A percentile compares a stretch with the other conserved stretches of the same genome.
These are phyloP conservation scores for Myxozyma neotropica DNA, from an alignment of 805 yeast species.

Conservation along the genomic window DNA sequence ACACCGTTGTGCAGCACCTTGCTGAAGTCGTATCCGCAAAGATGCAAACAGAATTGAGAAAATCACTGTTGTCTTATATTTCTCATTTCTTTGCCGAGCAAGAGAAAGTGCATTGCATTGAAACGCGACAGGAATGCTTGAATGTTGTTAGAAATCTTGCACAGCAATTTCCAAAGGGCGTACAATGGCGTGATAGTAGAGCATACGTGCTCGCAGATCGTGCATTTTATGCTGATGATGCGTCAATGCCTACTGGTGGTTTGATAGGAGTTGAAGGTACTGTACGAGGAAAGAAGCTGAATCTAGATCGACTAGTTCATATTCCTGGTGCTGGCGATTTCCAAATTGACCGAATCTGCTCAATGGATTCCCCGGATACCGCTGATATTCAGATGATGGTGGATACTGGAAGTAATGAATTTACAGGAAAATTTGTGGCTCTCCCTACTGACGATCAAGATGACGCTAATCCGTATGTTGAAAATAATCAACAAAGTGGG, in stretches of 20 bases:
- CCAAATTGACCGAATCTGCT: constrained; percentile 68
- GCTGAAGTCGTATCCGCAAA: constrained; percentile 69
- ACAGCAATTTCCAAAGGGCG: constrained; percentile 81
- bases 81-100: constrained; percentile 78
- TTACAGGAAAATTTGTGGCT: constrained; percentile 28
- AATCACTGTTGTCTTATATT: constrained; percentile 66
- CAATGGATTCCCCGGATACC: constrained; percentile 41
- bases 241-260: constrained; percentile 27
- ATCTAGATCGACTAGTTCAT: constrained; percentile 75
- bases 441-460: constrained; percentile 40
- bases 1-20: constrained; percentile 78
- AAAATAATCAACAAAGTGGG: constrained; percentile 8
- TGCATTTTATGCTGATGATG: constrained; percentile 50
- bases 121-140: constrained; percentile 64
- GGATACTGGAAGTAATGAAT: constrained; percentile 20
- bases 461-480: constrained; percentile 38
- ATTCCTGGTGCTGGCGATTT: constrained; percentile 90
- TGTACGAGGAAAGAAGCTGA: constrained; percentile 75
- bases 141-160: constrained; percentile 75
- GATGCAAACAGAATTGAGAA: constrained; percentile 69
- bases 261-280: constrained; percentile 65
- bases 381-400: constrained; percentile 38
- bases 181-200: constrained; percentile 92
- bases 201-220: constrained; percentile 81
- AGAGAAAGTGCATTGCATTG: constrained; percentile 75